Percentiles rank a stretch among this genome's conserved stretches.
These are phyloP conservation scores for Edaphochlamys debaryana DNA, from an alignment of 139 green algal species.

Conservation along the genomic window DNA sequence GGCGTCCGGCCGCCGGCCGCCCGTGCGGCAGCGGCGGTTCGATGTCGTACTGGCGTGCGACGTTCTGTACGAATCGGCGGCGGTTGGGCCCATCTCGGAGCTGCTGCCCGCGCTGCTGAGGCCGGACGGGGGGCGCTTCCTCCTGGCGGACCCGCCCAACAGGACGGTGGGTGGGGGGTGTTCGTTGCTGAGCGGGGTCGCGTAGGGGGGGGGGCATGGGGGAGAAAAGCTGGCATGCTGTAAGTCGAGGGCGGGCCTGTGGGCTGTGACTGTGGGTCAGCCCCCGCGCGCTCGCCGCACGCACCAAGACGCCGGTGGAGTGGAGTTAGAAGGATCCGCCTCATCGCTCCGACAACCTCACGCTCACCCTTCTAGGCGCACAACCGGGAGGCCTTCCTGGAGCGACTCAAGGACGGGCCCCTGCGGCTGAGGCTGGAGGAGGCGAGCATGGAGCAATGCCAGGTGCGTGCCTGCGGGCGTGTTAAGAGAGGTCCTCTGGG, in stretches of 20 bases:
- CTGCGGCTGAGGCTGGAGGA: slow-evolving; percentile 38
- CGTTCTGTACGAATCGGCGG: slow-evolving; percentile 72
- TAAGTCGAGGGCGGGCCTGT: too few species aligned
- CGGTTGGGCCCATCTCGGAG: slow-evolving; percentile 64
- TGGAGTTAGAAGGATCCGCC: too few species aligned
- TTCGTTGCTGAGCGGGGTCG: too few species aligned
- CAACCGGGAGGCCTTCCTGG: slow-evolving; percentile 62
- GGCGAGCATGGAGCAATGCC: slow-evolving; percentile 42
- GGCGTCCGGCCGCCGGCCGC: too few species aligned
- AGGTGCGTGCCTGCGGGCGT: not conserved
- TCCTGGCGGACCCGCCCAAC: slow-evolving; percentile 68
- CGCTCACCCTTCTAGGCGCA: not conserved
- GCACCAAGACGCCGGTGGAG: too few species aligned
- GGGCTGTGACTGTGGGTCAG: too few species aligned
- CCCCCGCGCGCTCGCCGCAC: too few species aligned
- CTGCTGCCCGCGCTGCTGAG: slow-evolving; percentile 51
- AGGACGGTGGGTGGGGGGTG: slow-evolving; percentile 38
- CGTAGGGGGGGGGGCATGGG: too few species aligned
- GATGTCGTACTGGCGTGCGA: slow-evolving; percentile 79
- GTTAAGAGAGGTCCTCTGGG: not conserved
- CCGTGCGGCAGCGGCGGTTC: slow-evolving; percentile 38
- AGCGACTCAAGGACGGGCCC: slow-evolving; percentile 28
- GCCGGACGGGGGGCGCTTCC: slow-evolving; percentile 29
- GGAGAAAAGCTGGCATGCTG: too few species aligned
- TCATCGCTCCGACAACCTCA: too few species aligned